Conservation (phyloP, 495 filamentous ascomycete genomes). For the Chlorociboria aeruginascens region DNA sequence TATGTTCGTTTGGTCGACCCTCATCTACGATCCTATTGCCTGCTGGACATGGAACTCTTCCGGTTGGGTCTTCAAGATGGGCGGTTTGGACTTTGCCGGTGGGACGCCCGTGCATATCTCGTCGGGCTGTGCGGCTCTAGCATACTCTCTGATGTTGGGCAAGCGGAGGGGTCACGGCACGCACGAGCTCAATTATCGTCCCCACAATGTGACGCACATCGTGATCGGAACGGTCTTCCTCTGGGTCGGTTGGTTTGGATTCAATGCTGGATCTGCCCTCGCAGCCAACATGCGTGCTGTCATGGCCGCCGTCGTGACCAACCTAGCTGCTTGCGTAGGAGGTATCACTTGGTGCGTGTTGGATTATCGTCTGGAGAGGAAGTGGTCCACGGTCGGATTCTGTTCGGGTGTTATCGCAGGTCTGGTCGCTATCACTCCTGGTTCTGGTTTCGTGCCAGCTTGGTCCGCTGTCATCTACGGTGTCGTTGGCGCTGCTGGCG, state of each 20-base stretch:
- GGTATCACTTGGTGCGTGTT: slow-evolving; percentile 93
- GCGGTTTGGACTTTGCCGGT: slow-evolving; percentile 90
- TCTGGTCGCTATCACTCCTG: slow-evolving; percentile 87
- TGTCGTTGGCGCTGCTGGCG: slow-evolving; percentile 66
- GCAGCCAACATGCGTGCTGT: slow-evolving; percentile 78
- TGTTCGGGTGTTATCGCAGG: slow-evolving; percentile 91
- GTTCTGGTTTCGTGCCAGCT: slow-evolving; percentile 76
- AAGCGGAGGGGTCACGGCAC: slow-evolving; percentile 71
- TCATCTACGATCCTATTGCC: slow-evolving; percentile 91
- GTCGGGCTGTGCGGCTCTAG: slow-evolving; percentile 80
- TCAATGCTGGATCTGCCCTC: slow-evolving; percentile 91
- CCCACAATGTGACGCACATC: slow-evolving; percentile 95
- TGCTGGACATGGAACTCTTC: slow-evolving; percentile 96
- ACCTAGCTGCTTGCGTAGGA: slow-evolving; percentile 69
- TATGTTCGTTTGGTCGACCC: slow-evolving; percentile 91
- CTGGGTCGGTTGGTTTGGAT: slow-evolving; percentile 99
- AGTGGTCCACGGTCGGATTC: slow-evolving; percentile 96
- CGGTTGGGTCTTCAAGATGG: slow-evolving; percentile 76
- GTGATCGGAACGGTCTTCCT: slow-evolving; percentile 96
- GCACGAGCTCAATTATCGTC: slow-evolving; percentile 69
- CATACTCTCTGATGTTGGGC: slow-evolving; percentile 70
- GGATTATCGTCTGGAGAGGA: slow-evolving; percentile 86
- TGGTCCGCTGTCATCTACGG: slow-evolving; percentile 92
- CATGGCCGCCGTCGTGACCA: slow-evolving; percentile 63
- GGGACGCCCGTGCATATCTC: slow-evolving; percentile 94